Evolutionary conservation across 2,329 filamentous ascomycete species (phyloP), one percentile per base, ranked within the genome.

Genomic region (Aschersonia sp.): DNA sequence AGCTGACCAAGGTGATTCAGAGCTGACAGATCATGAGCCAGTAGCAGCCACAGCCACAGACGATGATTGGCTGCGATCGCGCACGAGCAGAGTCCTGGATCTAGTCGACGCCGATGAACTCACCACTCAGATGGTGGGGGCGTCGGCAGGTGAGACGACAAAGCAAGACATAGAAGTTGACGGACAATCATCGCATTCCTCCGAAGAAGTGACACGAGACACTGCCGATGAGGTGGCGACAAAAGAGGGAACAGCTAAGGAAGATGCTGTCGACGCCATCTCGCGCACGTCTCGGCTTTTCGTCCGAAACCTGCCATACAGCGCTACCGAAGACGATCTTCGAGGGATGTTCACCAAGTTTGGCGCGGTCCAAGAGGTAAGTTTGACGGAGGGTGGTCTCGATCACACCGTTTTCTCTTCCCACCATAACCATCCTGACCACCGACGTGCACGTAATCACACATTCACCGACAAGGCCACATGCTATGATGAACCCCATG

Each of bases 401-500:
- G 43, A 43, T 51, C 46, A 48, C 35, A 38, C 35, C 35, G 9
- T 43, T 20, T 32, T 10, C 38, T 41, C 9, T 45, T 38, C 30
- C 35, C 42, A 31, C 46, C 30, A n/a, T n/a, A 5, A 29, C 9
- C 43, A n/a, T 12, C 20, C 20, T 20, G 20, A 20, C 20, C 20
- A 20, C 20, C 20, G 20, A 20, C 20, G 40, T 48, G 6, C 40
- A 41, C 9, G 28, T 44, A 9, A 48, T 45, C 48, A 50, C 45
- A 49, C 44, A 48, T 52, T 12, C 40, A 43, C 40, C 6, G 9
- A 43, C 40, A 43, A n/a, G 12, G 28, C 28, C 40, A 6, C 28
- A 9, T 31, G 72, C 70, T 66, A 77, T 91, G 92, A 97, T 97
- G 91, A 97, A 87, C 72, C 79, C 85, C 85, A 51, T 85, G 92